Evolutionary conservation across 2,329 filamentous ascomycete species (phyloP), one percentile per base, ranked within the genome.

Genomic region (Sodiomyces alkalinus): DNA sequence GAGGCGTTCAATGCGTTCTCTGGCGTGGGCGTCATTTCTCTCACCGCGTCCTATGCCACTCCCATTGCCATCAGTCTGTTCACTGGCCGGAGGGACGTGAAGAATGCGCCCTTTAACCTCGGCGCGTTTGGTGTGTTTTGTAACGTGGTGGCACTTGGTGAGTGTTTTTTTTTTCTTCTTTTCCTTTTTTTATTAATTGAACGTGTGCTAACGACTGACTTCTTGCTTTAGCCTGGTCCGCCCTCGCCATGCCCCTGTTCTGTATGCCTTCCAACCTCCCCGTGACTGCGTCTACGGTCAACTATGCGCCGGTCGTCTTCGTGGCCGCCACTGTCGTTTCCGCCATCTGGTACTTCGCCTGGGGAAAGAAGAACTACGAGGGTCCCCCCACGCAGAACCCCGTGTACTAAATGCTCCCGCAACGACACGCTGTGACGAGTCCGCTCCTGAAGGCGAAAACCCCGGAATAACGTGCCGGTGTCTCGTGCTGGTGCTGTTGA

Each of bases 261-360:
- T 82, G 72, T 51, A 79, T 80, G 72, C 77, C 75, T 1, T 64
- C 70, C 0, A 51, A 52, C 23, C 54, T 79, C n/a, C 71, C 71
- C 5, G 71, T 78, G 21, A 64, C 61, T 1, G 50, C 62, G 5
- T 46, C 52, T 12, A 62, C 58, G 21, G 75, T 81, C 60, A 83
- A 83, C 60, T 83, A 80, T 49, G 77, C 76, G 2, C 72, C 72
- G 10, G 77, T 74, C 19, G 77, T 83, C n/a, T 80, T 82, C 40
- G 65, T 76, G 16, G 73, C 60, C 5, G 75, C 79, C 36, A 63
- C 68, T 30, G 27, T 57, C 21, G 62, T 81, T 32, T 68, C 77
- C 2, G 62, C 58, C 7, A 48, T 54, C 6, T 83, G 76, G 75
- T 83, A 83, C 55, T 56, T 70, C 39, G 60, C 62, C 28, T 80